Evolutionary conservation across 371 early-diverging fungal genomes (phyloP).

Genomic region (Apophysomyces sp.): DNA sequence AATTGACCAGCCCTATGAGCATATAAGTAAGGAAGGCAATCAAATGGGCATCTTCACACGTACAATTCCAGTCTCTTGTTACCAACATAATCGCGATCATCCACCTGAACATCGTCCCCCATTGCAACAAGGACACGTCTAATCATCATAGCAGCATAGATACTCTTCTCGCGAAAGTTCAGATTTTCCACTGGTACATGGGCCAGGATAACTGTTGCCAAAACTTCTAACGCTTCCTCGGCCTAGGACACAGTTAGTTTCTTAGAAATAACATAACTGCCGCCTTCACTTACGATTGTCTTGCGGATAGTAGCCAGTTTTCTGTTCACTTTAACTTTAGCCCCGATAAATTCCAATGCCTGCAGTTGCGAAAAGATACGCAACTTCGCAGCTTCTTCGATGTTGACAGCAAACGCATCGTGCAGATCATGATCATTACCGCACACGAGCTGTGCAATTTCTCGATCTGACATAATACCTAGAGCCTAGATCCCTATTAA

Average conservation of each 20-base stretch:
- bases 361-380: constrained; percentile 89
- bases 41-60: constrained; percentile 18
- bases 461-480: constrained; percentile 96
- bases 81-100: constrained; percentile 99
- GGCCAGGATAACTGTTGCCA: constrained; percentile 93
- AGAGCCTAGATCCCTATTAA: constrained; percentile 64
- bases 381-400: constrained; percentile 85
- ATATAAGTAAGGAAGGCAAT: not conserved
- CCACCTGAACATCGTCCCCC: constrained; percentile 79
- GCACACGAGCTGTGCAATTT: constrained; percentile 94
- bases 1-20: constrained; percentile 94
- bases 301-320: constrained; percentile 56
- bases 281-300: constrained; percentile 35
- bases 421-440: constrained; percentile 84
- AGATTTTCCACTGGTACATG: constrained; percentile 93
- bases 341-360: constrained; percentile 91
- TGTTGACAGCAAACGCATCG: constrained; percentile 83
- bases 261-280: not conserved
- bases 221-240: constrained; percentile 92
- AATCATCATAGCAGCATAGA: constrained; percentile 98
- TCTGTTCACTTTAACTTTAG: constrained; percentile 72
- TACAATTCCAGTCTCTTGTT: constrained; percentile 99
- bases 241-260: constrained; percentile 24
- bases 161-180: constrained; percentile 93
- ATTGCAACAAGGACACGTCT: constrained; percentile 92